These are phyloP conservation scores for Citrus unshiu DNA, from an alignment of 345 rosid species.

Conservation along the genomic window DNA sequence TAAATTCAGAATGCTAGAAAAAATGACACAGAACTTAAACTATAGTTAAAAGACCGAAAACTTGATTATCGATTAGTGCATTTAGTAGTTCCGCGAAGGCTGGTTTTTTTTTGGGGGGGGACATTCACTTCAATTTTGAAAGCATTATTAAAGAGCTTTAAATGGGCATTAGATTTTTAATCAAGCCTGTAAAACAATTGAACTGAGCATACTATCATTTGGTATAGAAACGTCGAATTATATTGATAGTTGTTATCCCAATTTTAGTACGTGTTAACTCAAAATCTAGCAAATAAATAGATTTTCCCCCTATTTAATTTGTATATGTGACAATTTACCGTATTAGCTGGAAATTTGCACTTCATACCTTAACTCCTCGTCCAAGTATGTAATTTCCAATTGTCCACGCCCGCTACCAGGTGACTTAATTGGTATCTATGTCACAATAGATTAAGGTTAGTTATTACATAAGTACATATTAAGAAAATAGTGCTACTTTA, in stretches of 20 bases:
- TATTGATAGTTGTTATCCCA: not conserved
- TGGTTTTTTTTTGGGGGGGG: no score
- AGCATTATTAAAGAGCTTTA: not conserved
- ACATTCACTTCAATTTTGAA: not conserved
- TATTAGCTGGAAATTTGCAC: not conserved
- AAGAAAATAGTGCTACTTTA: no score
- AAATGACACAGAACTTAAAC: not conserved
- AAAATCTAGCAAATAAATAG: not conserved
- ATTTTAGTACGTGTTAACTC: not conserved
- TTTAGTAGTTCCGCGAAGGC: not conserved
- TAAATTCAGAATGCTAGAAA: not conserved
- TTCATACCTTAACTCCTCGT: constrained; percentile 33
- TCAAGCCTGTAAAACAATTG: not conserved
- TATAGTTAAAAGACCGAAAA: not conserved
- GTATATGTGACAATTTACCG: no score
- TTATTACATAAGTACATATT: no score
- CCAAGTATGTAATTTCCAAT: constrained; percentile 43
- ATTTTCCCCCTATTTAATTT: no score
- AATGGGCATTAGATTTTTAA: not conserved
- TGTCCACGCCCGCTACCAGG: constrained; percentile 43
- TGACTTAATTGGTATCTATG: constrained; percentile 34
- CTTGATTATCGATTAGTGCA: not conserved
- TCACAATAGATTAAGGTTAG: not conserved
- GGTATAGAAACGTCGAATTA: not conserved
- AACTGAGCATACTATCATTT: not conserved